phyloP scores from a whole-genome alignment of 306 rosid species.

The Malus orientalis region DNA sequence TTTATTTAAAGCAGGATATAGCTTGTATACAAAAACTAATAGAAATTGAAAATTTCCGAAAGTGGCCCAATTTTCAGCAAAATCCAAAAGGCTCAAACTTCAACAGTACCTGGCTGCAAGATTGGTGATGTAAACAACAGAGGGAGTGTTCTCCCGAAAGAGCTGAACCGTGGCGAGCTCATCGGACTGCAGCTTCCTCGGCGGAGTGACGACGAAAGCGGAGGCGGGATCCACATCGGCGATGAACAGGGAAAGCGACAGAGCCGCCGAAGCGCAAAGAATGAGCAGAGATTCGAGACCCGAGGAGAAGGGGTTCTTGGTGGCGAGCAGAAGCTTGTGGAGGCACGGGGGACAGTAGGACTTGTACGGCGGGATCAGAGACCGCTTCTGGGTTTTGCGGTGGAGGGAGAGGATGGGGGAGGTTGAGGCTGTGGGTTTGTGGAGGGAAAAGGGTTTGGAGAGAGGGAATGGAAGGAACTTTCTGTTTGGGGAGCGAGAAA shows the following conservation, averaged over 20 bases:
- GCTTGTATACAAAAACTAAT: too few relatives aligned
- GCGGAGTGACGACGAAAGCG: constrained; percentile 69
- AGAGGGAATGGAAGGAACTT: constrained; percentile 14
- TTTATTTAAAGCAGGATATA: too few relatives aligned
- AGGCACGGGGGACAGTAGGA: not conserved
- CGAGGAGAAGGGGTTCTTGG: not conserved
- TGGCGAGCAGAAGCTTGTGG: not conserved
- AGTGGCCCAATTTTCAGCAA: not conserved
- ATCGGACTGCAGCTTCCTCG: constrained; percentile 72
- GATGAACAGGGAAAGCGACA: constrained; percentile 61
- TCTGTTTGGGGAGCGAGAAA: constrained; percentile 35
- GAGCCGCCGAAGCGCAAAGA: constrained; percentile 60
- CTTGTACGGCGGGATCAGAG: not conserved
- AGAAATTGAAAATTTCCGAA: not conserved
- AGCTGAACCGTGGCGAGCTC: constrained; percentile 96
- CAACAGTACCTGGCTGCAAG: constrained; percentile 59
- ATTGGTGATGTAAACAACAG: constrained; percentile 91
- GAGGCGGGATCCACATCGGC: constrained; percentile 58
- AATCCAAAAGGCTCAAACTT: not conserved
- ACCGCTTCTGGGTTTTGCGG: not conserved
- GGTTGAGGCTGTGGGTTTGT: not conserved
- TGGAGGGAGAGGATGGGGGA: constrained; percentile 25
- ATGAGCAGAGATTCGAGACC: constrained; percentile 46
- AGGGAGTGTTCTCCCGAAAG: constrained; percentile 87
- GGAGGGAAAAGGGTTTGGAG: constrained; percentile 38